Conservation (phyloP, 345 rosid species). For the Cochlearia excelsa region DNA sequence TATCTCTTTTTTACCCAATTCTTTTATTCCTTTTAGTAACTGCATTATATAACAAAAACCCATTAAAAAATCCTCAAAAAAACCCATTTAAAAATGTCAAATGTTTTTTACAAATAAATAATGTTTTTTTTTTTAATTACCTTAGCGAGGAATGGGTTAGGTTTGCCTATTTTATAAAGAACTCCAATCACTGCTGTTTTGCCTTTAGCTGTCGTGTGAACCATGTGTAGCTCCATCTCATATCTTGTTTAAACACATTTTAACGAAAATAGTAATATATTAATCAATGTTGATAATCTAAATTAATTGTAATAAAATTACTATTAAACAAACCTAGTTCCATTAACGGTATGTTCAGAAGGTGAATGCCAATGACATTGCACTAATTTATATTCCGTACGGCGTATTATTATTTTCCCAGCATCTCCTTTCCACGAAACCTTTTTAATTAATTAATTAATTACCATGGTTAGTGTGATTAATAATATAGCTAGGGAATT, state of each 20-base stretch:
- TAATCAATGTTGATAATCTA: too few species aligned
- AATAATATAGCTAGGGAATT: too few species aligned
- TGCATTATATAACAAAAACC: slow-evolving; percentile 18
- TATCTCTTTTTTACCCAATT: slow-evolving; percentile 30
- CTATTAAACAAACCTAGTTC: slow-evolving; percentile 40
- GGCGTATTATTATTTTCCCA: slow-evolving; percentile 50
- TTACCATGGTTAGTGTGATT: too few species aligned
- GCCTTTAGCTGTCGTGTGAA: slow-evolving; percentile 44
- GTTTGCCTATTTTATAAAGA: slow-evolving; percentile 52
- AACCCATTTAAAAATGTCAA: too few species aligned
- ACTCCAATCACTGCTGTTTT: slow-evolving; percentile 50
- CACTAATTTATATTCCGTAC: slow-evolving; percentile 41
- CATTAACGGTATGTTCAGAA: slow-evolving; percentile 60
- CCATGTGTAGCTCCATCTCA: slow-evolving; percentile 58
- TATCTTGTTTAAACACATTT: slow-evolving; percentile 33
- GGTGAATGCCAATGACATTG: slow-evolving; percentile 79
- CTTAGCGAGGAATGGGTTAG: slow-evolving; percentile 52
- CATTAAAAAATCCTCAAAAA: too few species aligned
- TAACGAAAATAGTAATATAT: too few species aligned
- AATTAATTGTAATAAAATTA: too few species aligned
- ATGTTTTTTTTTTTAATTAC: slow-evolving; percentile 26
- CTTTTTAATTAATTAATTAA: slow-evolving; percentile 24
- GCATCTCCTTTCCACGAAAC: slow-evolving; percentile 69
- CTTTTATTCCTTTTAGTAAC: slow-evolving; percentile 44
- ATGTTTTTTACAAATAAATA: too few species aligned